Evolutionary conservation across 2,329 filamentous ascomycete genomes (phyloP).

Genomic region (Chaetomium strumarium): DNA sequence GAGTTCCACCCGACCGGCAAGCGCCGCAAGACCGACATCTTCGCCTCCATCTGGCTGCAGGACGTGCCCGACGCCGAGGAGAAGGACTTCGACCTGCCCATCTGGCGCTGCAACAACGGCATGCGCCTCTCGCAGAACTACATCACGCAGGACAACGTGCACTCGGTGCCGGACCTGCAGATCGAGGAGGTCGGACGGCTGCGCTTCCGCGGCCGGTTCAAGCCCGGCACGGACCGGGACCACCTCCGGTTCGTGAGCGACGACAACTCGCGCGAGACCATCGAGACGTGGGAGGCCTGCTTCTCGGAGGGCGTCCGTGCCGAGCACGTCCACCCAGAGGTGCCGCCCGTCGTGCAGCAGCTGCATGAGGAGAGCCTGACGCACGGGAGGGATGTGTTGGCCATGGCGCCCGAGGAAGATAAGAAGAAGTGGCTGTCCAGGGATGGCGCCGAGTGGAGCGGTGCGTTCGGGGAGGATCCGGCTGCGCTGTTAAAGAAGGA

Average conservation of each 20-base stretch:
- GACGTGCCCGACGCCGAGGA: slow-evolving; percentile 77
- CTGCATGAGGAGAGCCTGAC: slow-evolving; percentile 78
- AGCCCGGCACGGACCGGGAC: slow-evolving; percentile 80
- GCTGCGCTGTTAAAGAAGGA: slow-evolving; percentile 38
- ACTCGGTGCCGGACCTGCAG: slow-evolving; percentile 64
- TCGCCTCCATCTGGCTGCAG: slow-evolving; percentile 79
- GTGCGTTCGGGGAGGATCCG: slow-evolving; percentile 77
- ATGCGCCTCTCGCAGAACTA: slow-evolving; percentile 84
- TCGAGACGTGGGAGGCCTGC: slow-evolving; percentile 91
- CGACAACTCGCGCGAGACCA: slow-evolving; percentile 86
- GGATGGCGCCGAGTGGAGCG: slow-evolving; percentile 79
- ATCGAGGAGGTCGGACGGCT: slow-evolving; percentile 76
- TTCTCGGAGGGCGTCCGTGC: slow-evolving; percentile 77
- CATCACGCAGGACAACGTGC: slow-evolving; percentile 72
- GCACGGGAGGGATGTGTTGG: slow-evolving; percentile 74
- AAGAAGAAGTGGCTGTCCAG: slow-evolving; percentile 72
- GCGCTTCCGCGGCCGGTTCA: slow-evolving; percentile 75
- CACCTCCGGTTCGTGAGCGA: slow-evolving; percentile 79
- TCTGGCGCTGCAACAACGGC: slow-evolving; percentile 76
- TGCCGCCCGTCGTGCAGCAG: slow-evolving; percentile 65
- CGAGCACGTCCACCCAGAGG: slow-evolving; percentile 63
- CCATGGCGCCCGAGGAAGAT: slow-evolving; percentile 63
- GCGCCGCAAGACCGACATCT: slow-evolving; percentile 60
- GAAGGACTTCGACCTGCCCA: slow-evolving; percentile 74
- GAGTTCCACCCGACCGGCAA: slow-evolving; percentile 71